Base-by-base conservation (phyloP, 176 grass and related monocot genomes). In the Poa pratensis region DNA sequence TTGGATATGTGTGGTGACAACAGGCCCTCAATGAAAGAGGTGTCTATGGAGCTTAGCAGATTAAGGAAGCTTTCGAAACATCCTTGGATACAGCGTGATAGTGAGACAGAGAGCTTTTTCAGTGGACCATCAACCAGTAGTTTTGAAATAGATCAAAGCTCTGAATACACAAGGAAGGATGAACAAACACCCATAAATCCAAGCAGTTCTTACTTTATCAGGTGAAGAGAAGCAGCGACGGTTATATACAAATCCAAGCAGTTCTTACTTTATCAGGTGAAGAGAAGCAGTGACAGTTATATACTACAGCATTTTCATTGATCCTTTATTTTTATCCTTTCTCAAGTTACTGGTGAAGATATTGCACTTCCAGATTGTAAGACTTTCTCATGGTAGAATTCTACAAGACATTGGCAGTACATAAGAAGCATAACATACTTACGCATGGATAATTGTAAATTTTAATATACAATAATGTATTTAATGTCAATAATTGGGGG, bases 31-130 rank as follows among this genome's bases (percentile, higher is more conserved):
- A 61, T 78, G 76, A 78, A 61, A 78, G 76, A 61, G n/a, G 76
- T 78, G 10, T 61, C 76, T 45, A 55, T 45, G 76, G 76, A 78
- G 54, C 76, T 78, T 78, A 61, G 76, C 14, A 78, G 76, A 43
- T 23, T 78, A 61, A 60, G 76, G 32, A 78, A 78, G 39, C 2
- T 78, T 27, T 45, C 55, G 2, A 61, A 43, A 18, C 57, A 63
- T 45, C 76, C 76, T 26, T 28, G 57, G 55, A 79, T 79, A 79
- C 57, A 24, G 1, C 22, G 37, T 43, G 76, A 79, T 19, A 45
- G 8, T 20, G 37, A 63, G 57, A 62, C 22, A 63, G 37, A 45
- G 8, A 62, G 57, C 35, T 79, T 79, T 15, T 23, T 79, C 22
- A 5, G 57, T 61, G 14, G 24, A 7, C 59, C 48, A 53, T 75